Evolutionary conservation across 202 grass and related monocot species (phyloP).

Genomic region (Setaria viridis): DNA sequence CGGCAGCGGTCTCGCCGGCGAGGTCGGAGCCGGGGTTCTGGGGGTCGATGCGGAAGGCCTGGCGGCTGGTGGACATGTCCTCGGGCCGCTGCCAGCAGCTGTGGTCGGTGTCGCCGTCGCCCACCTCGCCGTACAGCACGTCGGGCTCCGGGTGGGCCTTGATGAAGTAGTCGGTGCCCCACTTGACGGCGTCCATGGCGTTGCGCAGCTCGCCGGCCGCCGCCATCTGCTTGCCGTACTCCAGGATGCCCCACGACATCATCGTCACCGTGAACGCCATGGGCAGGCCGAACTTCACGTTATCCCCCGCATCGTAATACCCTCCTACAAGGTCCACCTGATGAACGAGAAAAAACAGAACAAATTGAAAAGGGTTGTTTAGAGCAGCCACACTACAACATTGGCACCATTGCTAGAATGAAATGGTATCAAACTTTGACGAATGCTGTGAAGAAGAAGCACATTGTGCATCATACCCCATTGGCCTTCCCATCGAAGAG

Average conservation of each 20-base stretch:
- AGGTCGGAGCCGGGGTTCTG: conserved; percentile 88
- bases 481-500: conserved; percentile 85
- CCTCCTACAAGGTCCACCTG: conserved; percentile 94
- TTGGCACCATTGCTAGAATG: neutral
- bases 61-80: conserved; percentile 91
- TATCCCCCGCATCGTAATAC: conserved; percentile 91
- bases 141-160: conserved; percentile 87
- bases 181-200: conserved; percentile 94
- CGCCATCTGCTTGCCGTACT: conserved; percentile 85
- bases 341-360: no score
- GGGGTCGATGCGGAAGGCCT: conserved; percentile 77
- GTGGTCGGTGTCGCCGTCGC: conserved; percentile 89
- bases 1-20: conserved; percentile 80
- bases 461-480: conserved; percentile 56
- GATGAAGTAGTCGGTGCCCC: conserved; percentile 98
- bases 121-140: conserved; percentile 92
- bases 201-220: conserved; percentile 75
- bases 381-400: neutral
- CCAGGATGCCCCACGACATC: conserved; percentile 92
- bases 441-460: neutral
- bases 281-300: conserved; percentile 92
- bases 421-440: neutral
- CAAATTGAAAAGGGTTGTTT: neutral
- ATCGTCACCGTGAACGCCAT: conserved; percentile 99
- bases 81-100: conserved; percentile 92